Evolutionary conservation across 2,329 filamentous ascomycete species (phyloP).

Genomic region (Graphiopsis chlorocephala): DNA sequence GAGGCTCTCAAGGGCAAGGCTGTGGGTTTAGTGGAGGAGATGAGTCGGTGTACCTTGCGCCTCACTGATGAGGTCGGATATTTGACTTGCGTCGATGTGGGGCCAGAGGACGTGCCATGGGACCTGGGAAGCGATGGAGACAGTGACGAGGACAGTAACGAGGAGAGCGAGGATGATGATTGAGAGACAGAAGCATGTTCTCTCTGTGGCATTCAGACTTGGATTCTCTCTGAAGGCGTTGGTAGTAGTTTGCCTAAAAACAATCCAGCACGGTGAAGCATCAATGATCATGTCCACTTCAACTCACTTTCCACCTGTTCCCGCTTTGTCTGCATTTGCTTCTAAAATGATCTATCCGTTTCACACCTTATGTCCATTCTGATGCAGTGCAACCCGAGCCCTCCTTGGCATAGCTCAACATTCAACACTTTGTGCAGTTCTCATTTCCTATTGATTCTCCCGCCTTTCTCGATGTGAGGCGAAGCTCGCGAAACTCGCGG

Average conservation of each 20-base stretch:
- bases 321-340: too few species aligned
- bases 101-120: constrained; percentile 34
- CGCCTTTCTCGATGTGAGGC: too few species aligned
- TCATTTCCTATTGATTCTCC: too few species aligned
- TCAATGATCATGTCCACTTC: too few species aligned
- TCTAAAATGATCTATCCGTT: too few species aligned
- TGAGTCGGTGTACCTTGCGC: constrained; percentile 23
- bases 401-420: too few species aligned
- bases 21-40: constrained; percentile 32
- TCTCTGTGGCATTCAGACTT: background rate
- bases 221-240: background rate
- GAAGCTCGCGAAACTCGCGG: too few species aligned
- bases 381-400: too few species aligned
- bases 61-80: constrained; percentile 22
- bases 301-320: too few species aligned
- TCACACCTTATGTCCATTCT: too few species aligned
- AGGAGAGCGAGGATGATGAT: background rate
- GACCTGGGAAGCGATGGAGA: background rate
- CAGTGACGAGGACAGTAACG: background rate
- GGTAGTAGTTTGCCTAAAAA: background rate
- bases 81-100: constrained; percentile 36
- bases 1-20: constrained; percentile 22
- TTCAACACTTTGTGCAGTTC: too few species aligned
- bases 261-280: background rate
- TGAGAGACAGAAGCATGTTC: background rate